phyloP scores from a whole-genome alignment of 2,329 filamentous ascomycete species.

The Botrytis fabae region DNA sequence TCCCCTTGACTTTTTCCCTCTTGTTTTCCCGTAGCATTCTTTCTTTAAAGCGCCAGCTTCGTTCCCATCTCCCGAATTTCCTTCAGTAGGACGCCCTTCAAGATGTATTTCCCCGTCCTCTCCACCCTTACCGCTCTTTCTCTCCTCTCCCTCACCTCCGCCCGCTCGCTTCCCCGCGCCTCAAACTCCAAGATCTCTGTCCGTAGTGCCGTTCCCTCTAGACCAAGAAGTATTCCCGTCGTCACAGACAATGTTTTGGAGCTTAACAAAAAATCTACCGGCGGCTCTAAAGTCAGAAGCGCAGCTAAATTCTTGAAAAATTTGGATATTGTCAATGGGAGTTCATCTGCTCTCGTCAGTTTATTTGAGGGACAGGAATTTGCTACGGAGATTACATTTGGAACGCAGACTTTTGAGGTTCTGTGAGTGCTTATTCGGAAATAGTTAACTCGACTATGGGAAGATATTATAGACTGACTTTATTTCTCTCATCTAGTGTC shows the following conservation, averaged over 20 bases:
- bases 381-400: constrained; percentile 35
- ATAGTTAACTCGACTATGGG: not conserved
- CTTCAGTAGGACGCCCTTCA: not conserved
- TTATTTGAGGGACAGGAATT: constrained; percentile 18
- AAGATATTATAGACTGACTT: not conserved
- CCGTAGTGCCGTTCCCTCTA: not conserved
- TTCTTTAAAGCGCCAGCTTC: not conserved
- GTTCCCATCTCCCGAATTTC: not conserved
- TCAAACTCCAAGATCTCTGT: not conserved
- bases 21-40: not conserved
- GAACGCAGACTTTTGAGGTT: constrained; percentile 40
- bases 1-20: not conserved
- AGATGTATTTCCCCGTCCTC: constrained; percentile 4
- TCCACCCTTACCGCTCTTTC: constrained; percentile 3
- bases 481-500: constrained; percentile 38
- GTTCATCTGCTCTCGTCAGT: constrained; percentile 8
- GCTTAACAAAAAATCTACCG: not conserved
- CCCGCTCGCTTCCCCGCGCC: not conserved
- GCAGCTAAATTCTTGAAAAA: constrained; percentile 13
- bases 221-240: constrained; percentile 3
- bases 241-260: constrained; percentile 19
- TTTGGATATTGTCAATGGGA: constrained; percentile 11
- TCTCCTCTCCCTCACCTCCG: constrained; percentile 8
- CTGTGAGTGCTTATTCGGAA: not conserved
- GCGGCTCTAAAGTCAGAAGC: constrained; percentile 10